Percentiles rank a stretch among this genome's conserved stretches.
Evolutionary conservation across 2,329 filamentous ascomycete species (phyloP).

Genomic region (Apiospora aurea): DNA sequence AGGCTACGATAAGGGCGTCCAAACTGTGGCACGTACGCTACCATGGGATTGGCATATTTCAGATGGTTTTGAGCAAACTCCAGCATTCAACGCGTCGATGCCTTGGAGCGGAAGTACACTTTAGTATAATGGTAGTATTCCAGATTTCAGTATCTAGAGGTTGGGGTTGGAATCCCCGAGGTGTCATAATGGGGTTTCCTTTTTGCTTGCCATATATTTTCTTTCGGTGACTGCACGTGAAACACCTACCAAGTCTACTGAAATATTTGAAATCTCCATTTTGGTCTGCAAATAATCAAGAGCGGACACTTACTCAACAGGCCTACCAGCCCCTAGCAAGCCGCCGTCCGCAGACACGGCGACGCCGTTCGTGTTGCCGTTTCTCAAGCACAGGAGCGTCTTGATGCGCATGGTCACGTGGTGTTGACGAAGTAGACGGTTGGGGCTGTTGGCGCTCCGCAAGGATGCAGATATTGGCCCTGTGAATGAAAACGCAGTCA

Average conservation of each 20-base stretch:
- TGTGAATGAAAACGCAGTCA: neutral
- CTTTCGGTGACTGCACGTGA: too few relatives aligned
- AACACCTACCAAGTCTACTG: neutral
- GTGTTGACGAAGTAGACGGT: conserved; percentile 24
- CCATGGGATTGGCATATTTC: neutral
- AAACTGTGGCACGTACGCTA: too few relatives aligned
- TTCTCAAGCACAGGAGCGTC: neutral
- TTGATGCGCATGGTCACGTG: conserved; percentile 18
- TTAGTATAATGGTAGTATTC: neutral
- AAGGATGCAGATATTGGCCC: conserved; percentile 13
- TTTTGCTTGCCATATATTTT: neutral
- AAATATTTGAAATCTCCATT: too few relatives aligned
- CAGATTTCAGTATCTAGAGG: neutral
- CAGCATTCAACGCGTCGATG: neutral
- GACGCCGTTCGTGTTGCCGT: conserved; percentile 17
- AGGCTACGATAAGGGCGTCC: too few relatives aligned
- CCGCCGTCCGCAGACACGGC: conserved; percentile 16
- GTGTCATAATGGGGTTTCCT: neutral
- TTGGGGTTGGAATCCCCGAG: neutral
- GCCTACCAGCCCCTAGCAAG: neutral
- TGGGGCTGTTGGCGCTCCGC: neutral
- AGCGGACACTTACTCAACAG: neutral
- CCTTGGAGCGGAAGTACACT: too few relatives aligned
- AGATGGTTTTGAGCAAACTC: neutral
- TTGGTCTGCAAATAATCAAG: too few relatives aligned